Evolutionary conservation across 305 asterid species (phyloP).

Genomic region (Euphrasia arctica): DNA sequence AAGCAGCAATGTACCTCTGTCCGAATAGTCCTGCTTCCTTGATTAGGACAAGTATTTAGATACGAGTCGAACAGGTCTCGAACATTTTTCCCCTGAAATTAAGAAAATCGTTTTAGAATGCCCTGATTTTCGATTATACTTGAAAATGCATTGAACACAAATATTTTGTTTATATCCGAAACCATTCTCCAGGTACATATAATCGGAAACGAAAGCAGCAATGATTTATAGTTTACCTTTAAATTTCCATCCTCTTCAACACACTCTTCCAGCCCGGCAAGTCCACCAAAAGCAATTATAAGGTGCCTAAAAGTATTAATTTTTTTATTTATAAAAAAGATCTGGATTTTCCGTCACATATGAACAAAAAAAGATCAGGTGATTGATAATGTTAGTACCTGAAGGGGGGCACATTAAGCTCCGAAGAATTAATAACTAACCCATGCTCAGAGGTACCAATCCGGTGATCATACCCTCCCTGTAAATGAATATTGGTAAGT

Average conservation of each 20-base stretch:
- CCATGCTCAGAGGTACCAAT: slow-evolving; percentile 98
- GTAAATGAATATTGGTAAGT: slow-evolving; percentile 17
- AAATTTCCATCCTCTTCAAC: slow-evolving; percentile 69
- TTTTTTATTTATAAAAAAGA: not conserved
- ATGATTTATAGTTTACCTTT: slow-evolving; percentile 45
- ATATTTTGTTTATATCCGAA: too few species aligned
- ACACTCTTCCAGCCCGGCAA: slow-evolving; percentile 96
- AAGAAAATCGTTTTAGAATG: slow-evolving; percentile 6
- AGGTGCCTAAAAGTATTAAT: slow-evolving; percentile 56
- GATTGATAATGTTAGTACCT: slow-evolving; percentile 30
- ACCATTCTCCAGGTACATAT: too few species aligned
- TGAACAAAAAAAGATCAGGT: not conserved
- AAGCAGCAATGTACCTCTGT: slow-evolving; percentile 57
- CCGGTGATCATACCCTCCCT: slow-evolving; percentile 91
- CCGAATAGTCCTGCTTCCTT: slow-evolving; percentile 96
- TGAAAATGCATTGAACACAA: too few species aligned
- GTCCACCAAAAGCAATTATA: slow-evolving; percentile 96
- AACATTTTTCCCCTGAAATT: slow-evolving; percentile 67
- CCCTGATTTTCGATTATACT: not conserved
- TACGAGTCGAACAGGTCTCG: slow-evolving; percentile 63
- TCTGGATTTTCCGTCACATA: not conserved
- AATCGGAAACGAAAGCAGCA: not conserved
- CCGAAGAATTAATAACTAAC: slow-evolving; percentile 53
- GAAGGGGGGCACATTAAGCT: slow-evolving; percentile 73
- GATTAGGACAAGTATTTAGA: slow-evolving; percentile 84